These are phyloP conservation scores for Syzygium aqueum DNA, from an alignment of 345 rosid species.

Conservation along the genomic window DNA sequence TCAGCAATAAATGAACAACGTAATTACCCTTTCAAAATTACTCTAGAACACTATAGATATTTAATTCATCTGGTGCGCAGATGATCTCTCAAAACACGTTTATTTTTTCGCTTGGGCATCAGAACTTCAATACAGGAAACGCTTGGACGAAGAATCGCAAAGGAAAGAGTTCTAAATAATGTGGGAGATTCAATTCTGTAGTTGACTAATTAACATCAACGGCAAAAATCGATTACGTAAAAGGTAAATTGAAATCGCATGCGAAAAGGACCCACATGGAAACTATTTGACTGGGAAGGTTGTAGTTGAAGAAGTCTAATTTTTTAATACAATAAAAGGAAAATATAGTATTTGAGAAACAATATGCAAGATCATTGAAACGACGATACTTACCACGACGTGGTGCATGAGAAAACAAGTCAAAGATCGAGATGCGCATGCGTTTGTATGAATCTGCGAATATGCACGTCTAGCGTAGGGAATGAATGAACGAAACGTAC, in stretches of 20 bases:
- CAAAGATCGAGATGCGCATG: neutral
- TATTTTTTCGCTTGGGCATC: neutral
- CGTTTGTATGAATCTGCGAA: neutral
- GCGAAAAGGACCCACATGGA: neutral
- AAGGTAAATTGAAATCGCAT: neutral
- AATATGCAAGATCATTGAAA: neutral
- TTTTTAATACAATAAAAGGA: neutral
- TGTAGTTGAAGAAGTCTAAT: neutral
- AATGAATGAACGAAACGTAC: constrained; percentile 22
- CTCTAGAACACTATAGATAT: neutral
- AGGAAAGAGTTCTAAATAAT: neutral
- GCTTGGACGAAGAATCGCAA: neutral
- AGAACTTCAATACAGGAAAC: neutral
- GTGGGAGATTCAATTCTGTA: neutral
- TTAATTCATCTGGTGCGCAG: neutral
- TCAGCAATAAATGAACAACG: neutral
- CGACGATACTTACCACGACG: neutral
- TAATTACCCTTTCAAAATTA: neutral
- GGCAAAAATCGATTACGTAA: neutral
- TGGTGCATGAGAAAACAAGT: neutral
- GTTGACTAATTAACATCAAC: neutral
- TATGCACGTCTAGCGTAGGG: neutral
- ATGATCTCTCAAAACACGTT: neutral
- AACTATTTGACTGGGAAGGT: neutral
- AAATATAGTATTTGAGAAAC: neutral